A percentile compares a stretch with the other conserved stretches of the same genome.
Conservation (phyloP, 768 basidiomycete species). For the Mycena belliarum region DNA sequence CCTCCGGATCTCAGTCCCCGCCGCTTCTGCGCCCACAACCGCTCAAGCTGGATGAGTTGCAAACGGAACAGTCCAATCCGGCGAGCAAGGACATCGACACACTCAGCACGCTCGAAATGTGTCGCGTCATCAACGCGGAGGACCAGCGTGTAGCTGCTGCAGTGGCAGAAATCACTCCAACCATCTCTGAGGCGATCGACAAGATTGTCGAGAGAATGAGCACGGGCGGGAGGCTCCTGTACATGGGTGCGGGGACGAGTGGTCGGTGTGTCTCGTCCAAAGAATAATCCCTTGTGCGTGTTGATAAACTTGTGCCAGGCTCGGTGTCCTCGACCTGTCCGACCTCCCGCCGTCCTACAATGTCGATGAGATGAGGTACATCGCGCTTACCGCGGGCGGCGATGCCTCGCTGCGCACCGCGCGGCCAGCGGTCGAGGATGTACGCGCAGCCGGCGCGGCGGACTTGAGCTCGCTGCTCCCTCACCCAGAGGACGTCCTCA, state of each 20-base stretch:
- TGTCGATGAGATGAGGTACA: conserved; percentile 23
- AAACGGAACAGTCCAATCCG: conserved; percentile 30
- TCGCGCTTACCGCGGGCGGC: conserved; percentile 28
- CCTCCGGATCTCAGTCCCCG: neutral
- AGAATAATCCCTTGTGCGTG: neutral
- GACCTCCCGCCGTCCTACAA: conserved; percentile 25
- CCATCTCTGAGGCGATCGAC: conserved; percentile 33
- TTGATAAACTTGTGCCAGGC: conserved; percentile 12
- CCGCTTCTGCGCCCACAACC: neutral
- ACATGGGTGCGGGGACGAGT: conserved; percentile 39
- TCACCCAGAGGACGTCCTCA: conserved; percentile 28
- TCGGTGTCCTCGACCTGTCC: conserved; percentile 35
- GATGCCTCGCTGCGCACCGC: conserved; percentile 32
- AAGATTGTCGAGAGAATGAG: conserved; percentile 29
- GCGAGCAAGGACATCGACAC: conserved; percentile 30
- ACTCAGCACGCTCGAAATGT: conserved; percentile 32
- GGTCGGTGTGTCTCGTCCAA: conserved; percentile 28
- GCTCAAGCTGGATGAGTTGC: conserved; percentile 4
- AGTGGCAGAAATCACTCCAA: conserved; percentile 29
- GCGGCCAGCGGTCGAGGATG: conserved; percentile 35
- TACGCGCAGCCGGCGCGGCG: conserved; percentile 25
- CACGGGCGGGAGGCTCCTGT: conserved; percentile 33
- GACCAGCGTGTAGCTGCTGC: conserved; percentile 30
- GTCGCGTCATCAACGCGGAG: conserved; percentile 33
- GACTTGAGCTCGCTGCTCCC: conserved; percentile 30